These are phyloP conservation scores for Thermoascus crustaceus DNA, from an alignment of 2,329 filamentous ascomycete genomes.

Conservation along the genomic window DNA sequence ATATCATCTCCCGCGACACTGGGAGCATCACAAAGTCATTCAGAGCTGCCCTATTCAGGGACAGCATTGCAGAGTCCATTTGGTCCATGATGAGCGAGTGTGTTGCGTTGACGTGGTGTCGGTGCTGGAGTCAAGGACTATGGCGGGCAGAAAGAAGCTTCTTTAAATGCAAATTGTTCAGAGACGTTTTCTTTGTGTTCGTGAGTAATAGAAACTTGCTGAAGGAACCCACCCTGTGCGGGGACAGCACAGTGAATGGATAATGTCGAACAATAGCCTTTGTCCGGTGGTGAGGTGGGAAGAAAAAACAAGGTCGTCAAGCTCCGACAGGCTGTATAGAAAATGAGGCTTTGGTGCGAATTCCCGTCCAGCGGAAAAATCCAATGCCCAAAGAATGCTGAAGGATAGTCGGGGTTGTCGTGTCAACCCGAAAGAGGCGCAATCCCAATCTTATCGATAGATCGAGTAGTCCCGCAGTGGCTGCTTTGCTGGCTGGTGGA, in stretches of 20 bases:
- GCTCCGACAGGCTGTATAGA: no score
- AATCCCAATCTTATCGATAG: slow-evolving; percentile 14
- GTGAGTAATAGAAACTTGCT: no score
- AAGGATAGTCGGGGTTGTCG: slow-evolving; percentile 29
- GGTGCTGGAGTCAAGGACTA: slow-evolving; percentile 6
- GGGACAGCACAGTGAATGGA: no score
- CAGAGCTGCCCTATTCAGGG: slow-evolving; percentile 35
- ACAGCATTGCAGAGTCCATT: slow-evolving; percentile 12
- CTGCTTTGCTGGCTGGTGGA: no score
- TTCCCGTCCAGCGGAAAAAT: slow-evolving; percentile 23
- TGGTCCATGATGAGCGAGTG: slow-evolving; percentile 11
- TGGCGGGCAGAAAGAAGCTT: no score
- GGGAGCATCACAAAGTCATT: slow-evolving; percentile 41
- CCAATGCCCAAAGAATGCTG: slow-evolving; percentile 20
- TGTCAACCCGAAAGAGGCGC: slow-evolving; percentile 20
- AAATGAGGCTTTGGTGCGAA: slow-evolving; percentile 8
- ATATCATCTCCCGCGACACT: slow-evolving; percentile 42
- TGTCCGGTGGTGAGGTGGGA: no score
- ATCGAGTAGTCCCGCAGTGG: no score
- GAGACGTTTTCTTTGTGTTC: no score
- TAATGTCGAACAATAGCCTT: no score
- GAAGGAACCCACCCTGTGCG: no score
- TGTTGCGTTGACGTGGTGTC: slow-evolving; percentile 2
- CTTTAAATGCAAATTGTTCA: no score
- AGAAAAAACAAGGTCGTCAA: no score